phyloP scores from a whole-genome alignment of 169 alveolate species.

The Plasmodium fragile region DNA sequence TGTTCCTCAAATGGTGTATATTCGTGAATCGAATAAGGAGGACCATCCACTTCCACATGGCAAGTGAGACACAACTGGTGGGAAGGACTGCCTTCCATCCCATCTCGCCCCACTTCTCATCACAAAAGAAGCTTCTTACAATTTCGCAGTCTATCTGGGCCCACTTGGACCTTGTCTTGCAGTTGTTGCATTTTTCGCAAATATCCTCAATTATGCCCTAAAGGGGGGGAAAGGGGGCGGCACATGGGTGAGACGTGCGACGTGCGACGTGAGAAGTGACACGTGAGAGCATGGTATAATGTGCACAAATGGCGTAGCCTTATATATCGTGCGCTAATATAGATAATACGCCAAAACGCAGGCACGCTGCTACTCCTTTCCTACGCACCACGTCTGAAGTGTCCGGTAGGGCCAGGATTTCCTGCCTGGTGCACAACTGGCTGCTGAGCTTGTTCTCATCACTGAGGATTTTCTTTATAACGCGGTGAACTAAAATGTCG shows the following conservation, averaged over 20 bases:
- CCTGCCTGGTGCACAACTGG: constrained; percentile 34
- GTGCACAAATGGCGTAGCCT: neutral
- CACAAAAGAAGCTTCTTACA: neutral
- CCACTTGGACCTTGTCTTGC: constrained; percentile 54
- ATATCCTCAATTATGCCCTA: constrained; percentile 58
- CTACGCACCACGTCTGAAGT: constrained; percentile 40
- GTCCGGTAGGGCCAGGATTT: constrained; percentile 24
- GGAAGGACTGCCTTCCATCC: neutral
- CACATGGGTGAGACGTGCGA: too few relatives aligned
- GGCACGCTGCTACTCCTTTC: neutral
- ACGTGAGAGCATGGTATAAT: neutral
- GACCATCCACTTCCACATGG: neutral
- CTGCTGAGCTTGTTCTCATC: constrained; percentile 27
- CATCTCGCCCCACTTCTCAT: neutral
- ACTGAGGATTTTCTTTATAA: constrained; percentile 86
- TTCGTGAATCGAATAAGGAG: neutral
- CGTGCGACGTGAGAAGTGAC: too few relatives aligned
- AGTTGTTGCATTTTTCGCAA: constrained; percentile 61
- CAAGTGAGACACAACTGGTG: neutral
- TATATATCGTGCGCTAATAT: neutral
- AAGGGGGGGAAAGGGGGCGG: neutral
- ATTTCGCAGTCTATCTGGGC: constrained; percentile 77
- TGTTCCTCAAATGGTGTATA: neutral
- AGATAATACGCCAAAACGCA: neutral
- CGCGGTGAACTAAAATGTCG: constrained; percentile 91